Base-by-base conservation (phyloP, 1,284 basidiomycete genomes). In the Heliocybe sulcata region DNA sequence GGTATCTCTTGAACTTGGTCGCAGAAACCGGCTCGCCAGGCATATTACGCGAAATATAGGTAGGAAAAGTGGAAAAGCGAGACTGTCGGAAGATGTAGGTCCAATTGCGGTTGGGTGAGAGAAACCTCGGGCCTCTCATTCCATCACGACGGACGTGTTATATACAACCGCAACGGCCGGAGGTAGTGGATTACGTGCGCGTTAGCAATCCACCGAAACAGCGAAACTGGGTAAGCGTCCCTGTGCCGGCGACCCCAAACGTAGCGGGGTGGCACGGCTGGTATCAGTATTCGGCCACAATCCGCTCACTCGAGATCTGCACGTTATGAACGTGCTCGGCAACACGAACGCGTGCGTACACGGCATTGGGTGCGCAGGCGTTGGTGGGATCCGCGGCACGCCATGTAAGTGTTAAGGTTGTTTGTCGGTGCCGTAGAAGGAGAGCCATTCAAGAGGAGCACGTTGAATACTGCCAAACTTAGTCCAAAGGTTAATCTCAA, bases 11-110 rank as follows among this genome's bases (percentile, higher is more conserved):
- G 38, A 42, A 42, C 19, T 42, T 42, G 4, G 16, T n/a, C 8
- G 38, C 38, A 42, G 38, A 42, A 42, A 42, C 38, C 38, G 38
- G 38, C n/a, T 42, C 38, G 38, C 38, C 38, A 42, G 38, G 38
- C 38, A 42, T 42, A 16, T 42, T n/a, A 42, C 38, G 38, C 6
- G 38, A 42, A 4, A 20, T 42, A 42, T n/a, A n/a, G 19, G 38
- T n/a, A 6, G 8, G 19, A 42, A 42, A 16, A 20, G n/a, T n/a
- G n/a, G n/a, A n/a, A n/a, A n/a, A n/a, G n/a, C n/a, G n/a, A n/a
- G n/a, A n/a, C n/a, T 6, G 16, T 42, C 16, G 38, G 38, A 42
- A n/a, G 38, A 16, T 16, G 38, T 16, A 16, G 38, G 12, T 42
- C 4, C 4, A 16, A 42, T 3, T 16, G 16, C 8, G 6, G 8